Percentiles rank a stretch among this genome's conserved stretches.
Evolutionary conservation across 208 protist genomes (phyloP).

Genomic region (Leishmania martiniquensis): DNA sequence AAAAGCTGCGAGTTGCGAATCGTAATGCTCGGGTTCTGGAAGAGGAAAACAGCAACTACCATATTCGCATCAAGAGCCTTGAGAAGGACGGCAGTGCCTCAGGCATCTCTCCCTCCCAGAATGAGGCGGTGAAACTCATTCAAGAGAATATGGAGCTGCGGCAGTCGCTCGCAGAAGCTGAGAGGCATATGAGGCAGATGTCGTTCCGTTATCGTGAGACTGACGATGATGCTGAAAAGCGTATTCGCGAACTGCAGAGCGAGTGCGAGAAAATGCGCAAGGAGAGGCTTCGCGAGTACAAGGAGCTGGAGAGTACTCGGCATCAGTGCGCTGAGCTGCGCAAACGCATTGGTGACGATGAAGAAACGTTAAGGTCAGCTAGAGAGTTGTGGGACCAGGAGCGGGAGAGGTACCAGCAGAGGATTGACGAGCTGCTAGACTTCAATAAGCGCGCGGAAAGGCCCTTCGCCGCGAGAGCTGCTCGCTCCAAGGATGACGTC

Average conservation of each 20-base stretch:
- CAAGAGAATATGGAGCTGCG: slow-evolving; percentile 58
- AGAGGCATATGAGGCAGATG: slow-evolving; percentile 11
- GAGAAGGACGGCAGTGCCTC: slow-evolving; percentile 16
- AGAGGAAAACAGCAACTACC: slow-evolving; percentile 77
- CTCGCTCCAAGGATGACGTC: neutral
- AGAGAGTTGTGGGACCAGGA: slow-evolving; percentile 65
- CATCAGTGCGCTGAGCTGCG: slow-evolving; percentile 45
- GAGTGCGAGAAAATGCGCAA: slow-evolving; percentile 36
- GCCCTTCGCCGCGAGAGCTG: neutral
- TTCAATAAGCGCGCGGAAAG: slow-evolving; percentile 23
- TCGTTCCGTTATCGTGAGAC: slow-evolving; percentile 1
- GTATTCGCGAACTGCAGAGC: slow-evolving; percentile 20
- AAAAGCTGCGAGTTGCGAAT: slow-evolving; percentile 75
- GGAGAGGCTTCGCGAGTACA: slow-evolving; percentile 33
- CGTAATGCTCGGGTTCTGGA: slow-evolving; percentile 75
- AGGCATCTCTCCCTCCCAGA: slow-evolving; percentile 14
- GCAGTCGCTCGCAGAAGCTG: slow-evolving; percentile 18
- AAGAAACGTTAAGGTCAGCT: slow-evolving; percentile 37
- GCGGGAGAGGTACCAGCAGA: slow-evolving; percentile 50
- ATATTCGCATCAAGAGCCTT: slow-evolving; percentile 40
- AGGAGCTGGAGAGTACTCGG: slow-evolving; percentile 45
- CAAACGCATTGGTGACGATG: slow-evolving; percentile 37
- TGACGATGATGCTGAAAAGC: slow-evolving; percentile 13
- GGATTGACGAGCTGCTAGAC: slow-evolving; percentile 51
- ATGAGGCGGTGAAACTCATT: slow-evolving; percentile 62